Evolutionary conservation across 176 grass and related monocot genomes (phyloP).

Genomic region (Puya raimondii): DNA sequence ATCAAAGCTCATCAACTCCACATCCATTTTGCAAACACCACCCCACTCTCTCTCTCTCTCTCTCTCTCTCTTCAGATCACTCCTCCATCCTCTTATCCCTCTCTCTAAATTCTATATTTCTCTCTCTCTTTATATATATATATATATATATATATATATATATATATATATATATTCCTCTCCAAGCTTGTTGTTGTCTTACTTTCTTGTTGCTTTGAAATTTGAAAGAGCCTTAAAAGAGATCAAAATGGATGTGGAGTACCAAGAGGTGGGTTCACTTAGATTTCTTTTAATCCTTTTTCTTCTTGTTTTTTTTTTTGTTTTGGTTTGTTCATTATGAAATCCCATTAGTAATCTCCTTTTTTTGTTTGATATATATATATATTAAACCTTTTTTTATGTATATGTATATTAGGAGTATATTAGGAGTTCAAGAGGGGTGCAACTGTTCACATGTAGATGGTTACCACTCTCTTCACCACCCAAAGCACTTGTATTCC

Average conservation of each 20-base stretch:
- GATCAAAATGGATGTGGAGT: conserved; percentile 47
- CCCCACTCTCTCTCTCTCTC: neutral
- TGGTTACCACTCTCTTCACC: conserved; percentile 62
- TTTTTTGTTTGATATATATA: neutral
- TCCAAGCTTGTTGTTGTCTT: neutral
- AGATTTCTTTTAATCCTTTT: neutral
- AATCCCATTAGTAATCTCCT: neutral
- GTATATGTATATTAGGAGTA: conserved; percentile 38
- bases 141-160: neutral
- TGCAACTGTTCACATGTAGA: conserved; percentile 74
- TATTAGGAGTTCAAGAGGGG: conserved; percentile 58
- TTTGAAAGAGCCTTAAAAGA: neutral
- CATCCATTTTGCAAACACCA: neutral
- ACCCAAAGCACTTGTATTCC: conserved; percentile 86
- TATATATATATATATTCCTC: neutral
- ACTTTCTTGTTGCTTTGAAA: neutral
- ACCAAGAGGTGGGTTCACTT: conserved; percentile 52
- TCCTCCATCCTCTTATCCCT: neutral
- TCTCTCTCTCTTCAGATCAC: neutral
- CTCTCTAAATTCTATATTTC: neutral
- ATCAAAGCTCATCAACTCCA: conserved; percentile 6
- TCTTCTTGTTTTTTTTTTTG: neutral
- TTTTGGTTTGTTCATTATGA: conserved; percentile 3
- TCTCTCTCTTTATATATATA: no score
- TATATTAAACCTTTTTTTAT: neutral